A percentile compares a stretch with the other conserved stretches of the same genome.
Evolutionary conservation across 805 yeast species (phyloP).

Genomic region (Kazachstania psychrophila): DNA sequence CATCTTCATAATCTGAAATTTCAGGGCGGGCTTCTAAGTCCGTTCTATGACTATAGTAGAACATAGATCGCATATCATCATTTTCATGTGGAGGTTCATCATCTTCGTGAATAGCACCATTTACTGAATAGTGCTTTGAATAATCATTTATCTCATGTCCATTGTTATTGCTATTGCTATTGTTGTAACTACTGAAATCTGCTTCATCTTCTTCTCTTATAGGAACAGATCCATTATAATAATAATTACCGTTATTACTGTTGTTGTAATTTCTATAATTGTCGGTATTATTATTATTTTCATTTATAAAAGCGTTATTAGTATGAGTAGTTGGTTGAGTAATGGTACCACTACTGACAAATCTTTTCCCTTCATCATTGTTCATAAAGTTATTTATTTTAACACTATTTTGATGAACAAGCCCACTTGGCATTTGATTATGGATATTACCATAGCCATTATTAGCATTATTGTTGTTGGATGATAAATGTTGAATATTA

Average conservation of each 20-base stretch:
- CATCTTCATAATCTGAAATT: slow-evolving; percentile 28
- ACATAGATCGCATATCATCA: slow-evolving; percentile 28
- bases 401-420: slow-evolving; percentile 4
- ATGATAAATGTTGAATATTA: not conserved
- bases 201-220: slow-evolving; percentile 16
- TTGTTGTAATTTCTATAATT: not conserved
- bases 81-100: slow-evolving; percentile 10
- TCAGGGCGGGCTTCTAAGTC: slow-evolving; percentile 26
- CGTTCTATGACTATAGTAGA: slow-evolving; percentile 26
- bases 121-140: not conserved
- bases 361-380: slow-evolving; percentile 4
- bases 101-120: not conserved
- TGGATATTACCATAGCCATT: not conserved
- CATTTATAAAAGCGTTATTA: not conserved
- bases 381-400: slow-evolving; percentile 6
- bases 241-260: not conserved
- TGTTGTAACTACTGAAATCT: slow-evolving; percentile 2
- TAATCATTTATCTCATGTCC: not conserved
- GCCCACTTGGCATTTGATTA: not conserved
- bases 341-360: not conserved
- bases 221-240: slow-evolving; percentile 8
- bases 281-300: not conserved
- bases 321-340: not conserved
- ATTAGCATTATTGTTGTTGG: not conserved
- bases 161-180: not conserved